A percentile compares a stretch with the other conserved stretches of the same genome.
These are phyloP conservation scores for Stellera chamaejasme DNA, from an alignment of 345 rosid genomes.

Conservation along the genomic window DNA sequence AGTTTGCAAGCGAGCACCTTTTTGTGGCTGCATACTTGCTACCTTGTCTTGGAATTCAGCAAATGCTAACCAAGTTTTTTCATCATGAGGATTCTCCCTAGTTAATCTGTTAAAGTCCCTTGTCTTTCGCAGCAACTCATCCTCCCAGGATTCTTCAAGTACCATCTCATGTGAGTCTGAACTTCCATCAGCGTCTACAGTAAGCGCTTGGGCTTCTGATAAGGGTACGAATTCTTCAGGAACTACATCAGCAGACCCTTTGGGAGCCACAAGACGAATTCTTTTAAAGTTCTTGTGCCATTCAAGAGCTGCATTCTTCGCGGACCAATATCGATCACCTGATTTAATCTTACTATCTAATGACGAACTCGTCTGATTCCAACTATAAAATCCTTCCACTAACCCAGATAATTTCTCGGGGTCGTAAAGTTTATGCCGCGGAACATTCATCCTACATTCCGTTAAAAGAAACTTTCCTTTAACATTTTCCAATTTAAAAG, in stretches of 20 bases:
- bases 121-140: conserved; percentile 69
- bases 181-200: conserved; percentile 23
- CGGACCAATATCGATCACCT: conserved; percentile 79
- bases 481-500: background rate
- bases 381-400: conserved; percentile 27
- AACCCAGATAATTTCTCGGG: conserved; percentile 26
- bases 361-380: conserved; percentile 25
- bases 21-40: conserved; percentile 64
- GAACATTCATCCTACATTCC: conserved; percentile 66
- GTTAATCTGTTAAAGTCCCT: conserved; percentile 68
- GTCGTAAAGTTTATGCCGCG: conserved; percentile 52
- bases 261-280: conserved; percentile 34
- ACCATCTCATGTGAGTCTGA: conserved; percentile 17
- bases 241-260: conserved; percentile 19
- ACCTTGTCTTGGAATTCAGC: conserved; percentile 78
- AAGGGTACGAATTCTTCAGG: conserved; percentile 59
- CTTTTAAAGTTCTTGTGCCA: conserved; percentile 55
- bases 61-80: conserved; percentile 78
- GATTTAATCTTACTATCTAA: conserved; percentile 59
- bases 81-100: conserved; percentile 75
- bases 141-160: conserved; percentile 92
- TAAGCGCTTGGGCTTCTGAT: conserved; percentile 23
- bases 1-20: conserved; percentile 80
- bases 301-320: conserved; percentile 66
- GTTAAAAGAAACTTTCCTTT: background rate